Evolutionary conservation across 2,329 filamentous ascomycete genomes (phyloP), one percentile per base, ranked within the genome.

Genomic region (Nannizziopsis arthrosporioides): DNA sequence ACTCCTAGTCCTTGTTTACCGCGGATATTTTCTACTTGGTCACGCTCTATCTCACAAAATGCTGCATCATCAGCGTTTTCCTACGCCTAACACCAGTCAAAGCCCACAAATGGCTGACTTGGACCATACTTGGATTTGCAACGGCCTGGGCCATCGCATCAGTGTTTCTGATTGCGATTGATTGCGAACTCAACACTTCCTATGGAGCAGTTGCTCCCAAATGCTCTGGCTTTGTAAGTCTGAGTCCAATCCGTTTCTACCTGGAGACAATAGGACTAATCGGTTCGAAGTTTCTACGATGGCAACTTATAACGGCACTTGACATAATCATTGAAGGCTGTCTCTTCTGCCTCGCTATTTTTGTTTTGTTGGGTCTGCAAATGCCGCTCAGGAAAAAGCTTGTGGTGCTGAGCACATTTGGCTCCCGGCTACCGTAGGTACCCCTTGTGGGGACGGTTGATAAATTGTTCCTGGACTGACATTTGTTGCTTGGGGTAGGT

Each of bases 71-170:
- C 7, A 61, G 67, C 12, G 64, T 74, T 11, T 67, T 71, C 46
- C 57, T 70, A n/a, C 69, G 70, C 3, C 59, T 74, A n/a, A 70
- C 70, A 2, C 69, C 69, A 5, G 62, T 68, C 19, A 65, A 63
- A 44, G 54, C 52, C 4, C 71, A 74, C 54, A 61, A 62, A 6
- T 45, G 59, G 9, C 57, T 60, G 2, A 63, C 68, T 3, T 65
- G 61, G 54, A 53, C 54, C 1, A 64, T 66, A 8, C 55, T 73
- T 2, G 60, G 47, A 3, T 51, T 61, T 0, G 65, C 66, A 10
- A 65, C 64, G 2, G 51, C 61, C 11, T 68, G 69, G 56, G 53
- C 65, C 8, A 53, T 71, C 14, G 55, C 65, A 8, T 68, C 69
- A 1, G 49, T 71, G 11, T 56, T 73, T 18, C 58, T 70, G 2